phyloP scores from a whole-genome alignment of 352 stramenopile genomes.

The Phytopythium chamaehyphon region DNA sequence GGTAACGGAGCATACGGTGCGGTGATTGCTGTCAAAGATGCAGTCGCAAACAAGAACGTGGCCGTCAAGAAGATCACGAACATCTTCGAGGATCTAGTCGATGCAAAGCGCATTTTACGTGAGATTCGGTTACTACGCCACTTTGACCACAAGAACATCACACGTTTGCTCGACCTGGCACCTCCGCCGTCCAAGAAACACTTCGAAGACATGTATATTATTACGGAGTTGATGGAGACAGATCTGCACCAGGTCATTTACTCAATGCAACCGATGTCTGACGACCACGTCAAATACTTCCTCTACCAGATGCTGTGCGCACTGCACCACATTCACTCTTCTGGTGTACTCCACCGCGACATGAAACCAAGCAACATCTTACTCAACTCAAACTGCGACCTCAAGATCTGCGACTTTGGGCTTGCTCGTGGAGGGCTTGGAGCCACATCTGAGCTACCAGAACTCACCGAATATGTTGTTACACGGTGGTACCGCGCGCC shows the following conservation, averaged over 20 bases:
- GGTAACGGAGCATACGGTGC: slow-evolving; percentile 87
- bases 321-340: slow-evolving; percentile 94
- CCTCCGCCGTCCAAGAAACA: slow-evolving; percentile 88
- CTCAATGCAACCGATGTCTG: slow-evolving; percentile 87
- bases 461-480: slow-evolving; percentile 64
- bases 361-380: slow-evolving; percentile 84
- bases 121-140: slow-evolving; percentile 88
- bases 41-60: slow-evolving; percentile 51
- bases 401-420: slow-evolving; percentile 80
- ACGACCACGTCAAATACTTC: slow-evolving; percentile 86
- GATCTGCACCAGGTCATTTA: slow-evolving; percentile 97
- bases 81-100: slow-evolving; percentile 96
- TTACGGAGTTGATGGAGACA: slow-evolving; percentile 96
- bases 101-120: slow-evolving; percentile 97
- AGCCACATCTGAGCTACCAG: slow-evolving; percentile 9
- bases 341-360: slow-evolving; percentile 79
- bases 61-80: slow-evolving; percentile 94
- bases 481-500: slow-evolving; percentile 86
- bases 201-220: slow-evolving; percentile 96
- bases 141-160: slow-evolving; percentile 93
- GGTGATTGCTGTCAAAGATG: slow-evolving; percentile 84
- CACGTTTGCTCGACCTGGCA: slow-evolving; percentile 90
- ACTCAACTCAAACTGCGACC: slow-evolving; percentile 77
- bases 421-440: slow-evolving; percentile 52
- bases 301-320: slow-evolving; percentile 81